Conservation (phyloP, 129 eudicot genomes). For the Smallanthus sonchifolius region DNA sequence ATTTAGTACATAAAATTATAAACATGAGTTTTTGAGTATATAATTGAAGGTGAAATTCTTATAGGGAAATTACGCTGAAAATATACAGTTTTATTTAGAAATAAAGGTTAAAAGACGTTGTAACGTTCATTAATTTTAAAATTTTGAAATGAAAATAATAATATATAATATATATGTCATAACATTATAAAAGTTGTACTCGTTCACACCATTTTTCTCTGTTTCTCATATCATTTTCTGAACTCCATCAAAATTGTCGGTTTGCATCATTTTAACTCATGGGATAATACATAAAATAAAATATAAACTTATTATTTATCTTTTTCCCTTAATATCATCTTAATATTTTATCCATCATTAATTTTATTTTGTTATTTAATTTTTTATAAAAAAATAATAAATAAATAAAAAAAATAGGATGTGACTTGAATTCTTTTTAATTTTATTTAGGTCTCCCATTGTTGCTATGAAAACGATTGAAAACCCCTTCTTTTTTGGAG, state of each 20-base stretch:
- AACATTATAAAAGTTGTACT: not conserved
- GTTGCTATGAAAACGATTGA: constrained; percentile 34
- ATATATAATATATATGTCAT: not conserved
- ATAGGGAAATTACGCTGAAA: too few relatives aligned
- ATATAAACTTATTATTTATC: not conserved
- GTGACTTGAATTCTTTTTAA: constrained; percentile 37
- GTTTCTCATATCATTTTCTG: not conserved
- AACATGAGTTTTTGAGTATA: not conserved
- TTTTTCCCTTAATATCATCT: not conserved
- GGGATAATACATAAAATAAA: not conserved
- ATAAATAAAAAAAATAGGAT: constrained; percentile 7
- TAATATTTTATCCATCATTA: not conserved
- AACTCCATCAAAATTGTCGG: not conserved
- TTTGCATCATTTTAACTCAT: not conserved
- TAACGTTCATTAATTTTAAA: not conserved
- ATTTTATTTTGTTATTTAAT: not conserved
- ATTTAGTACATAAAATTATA: not conserved
- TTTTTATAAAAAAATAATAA: not conserved
- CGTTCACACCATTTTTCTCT: not conserved
- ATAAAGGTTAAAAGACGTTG: not conserved
- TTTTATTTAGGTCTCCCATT: constrained; percentile 32
- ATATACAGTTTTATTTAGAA: too few relatives aligned
- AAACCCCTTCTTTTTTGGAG: constrained; percentile 37
- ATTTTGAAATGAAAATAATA: not conserved
- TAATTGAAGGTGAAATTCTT: not conserved